phyloP scores from a whole-genome alignment of 2,329 filamentous ascomycete genomes.

The Cryphonectria nitschkei region DNA sequence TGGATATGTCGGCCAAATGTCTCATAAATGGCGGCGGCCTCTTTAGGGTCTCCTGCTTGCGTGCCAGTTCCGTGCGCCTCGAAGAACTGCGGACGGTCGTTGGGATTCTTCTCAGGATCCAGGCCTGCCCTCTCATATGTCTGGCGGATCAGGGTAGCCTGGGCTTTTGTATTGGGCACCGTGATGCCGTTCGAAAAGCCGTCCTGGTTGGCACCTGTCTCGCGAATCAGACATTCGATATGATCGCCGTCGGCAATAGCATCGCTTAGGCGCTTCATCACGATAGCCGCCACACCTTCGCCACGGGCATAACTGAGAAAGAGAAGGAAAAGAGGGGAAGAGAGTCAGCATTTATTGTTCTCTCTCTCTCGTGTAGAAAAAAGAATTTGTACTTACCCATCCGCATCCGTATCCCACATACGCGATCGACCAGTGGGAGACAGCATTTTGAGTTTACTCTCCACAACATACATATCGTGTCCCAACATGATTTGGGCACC shows the following conservation, averaged over 20 bases:
- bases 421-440: slow-evolving; percentile 43
- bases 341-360: not conserved
- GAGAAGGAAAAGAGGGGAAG: not conserved
- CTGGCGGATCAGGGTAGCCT: slow-evolving; percentile 43
- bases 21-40: slow-evolving; percentile 40
- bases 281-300: slow-evolving; percentile 51
- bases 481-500: slow-evolving; percentile 41
- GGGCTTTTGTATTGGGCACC: slow-evolving; percentile 47
- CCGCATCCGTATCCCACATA: slow-evolving; percentile 49
- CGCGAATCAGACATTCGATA: slow-evolving; percentile 47
- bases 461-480: slow-evolving; percentile 37
- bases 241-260: slow-evolving; percentile 50
- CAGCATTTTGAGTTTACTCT: slow-evolving; percentile 44
- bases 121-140: slow-evolving; percentile 46
- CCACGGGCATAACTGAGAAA: slow-evolving; percentile 52
- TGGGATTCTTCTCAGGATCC: slow-evolving; percentile 33
- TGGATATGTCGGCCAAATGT: slow-evolving; percentile 31
- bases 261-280: slow-evolving; percentile 50
- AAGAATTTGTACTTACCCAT: slow-evolving; percentile 39
- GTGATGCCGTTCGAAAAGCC: slow-evolving; percentile 53
- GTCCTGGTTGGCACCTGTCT: slow-evolving; percentile 49
- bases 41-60: slow-evolving; percentile 34
- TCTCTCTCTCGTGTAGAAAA: too few relatives aligned
- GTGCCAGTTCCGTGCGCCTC: slow-evolving; percentile 43
- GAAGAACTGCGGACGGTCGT: slow-evolving; percentile 43